phyloP scores from a whole-genome alignment of 1,284 basidiomycete species.

The Wolfiporia cocos region DNA sequence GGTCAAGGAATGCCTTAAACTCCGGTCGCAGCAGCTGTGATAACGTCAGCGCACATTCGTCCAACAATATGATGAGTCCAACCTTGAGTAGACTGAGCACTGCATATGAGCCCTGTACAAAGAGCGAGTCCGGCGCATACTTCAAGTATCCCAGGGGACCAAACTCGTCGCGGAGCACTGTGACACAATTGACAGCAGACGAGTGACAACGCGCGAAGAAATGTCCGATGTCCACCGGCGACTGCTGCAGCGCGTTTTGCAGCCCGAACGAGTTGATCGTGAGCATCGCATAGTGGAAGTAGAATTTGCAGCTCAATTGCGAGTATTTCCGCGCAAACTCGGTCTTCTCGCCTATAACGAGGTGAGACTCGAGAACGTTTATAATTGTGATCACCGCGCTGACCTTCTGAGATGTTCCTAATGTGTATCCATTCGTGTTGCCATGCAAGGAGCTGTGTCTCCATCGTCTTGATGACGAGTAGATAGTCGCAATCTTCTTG shows the following conservation, averaged over 20 bases:
- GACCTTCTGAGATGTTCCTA: constrained; percentile 13
- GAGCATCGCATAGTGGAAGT: constrained; percentile 80
- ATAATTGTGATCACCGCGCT: constrained; percentile 4
- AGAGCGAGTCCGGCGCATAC: constrained; percentile 89
- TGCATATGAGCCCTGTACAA: constrained; percentile 87
- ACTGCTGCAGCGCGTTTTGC: constrained; percentile 84
- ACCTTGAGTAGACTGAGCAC: constrained; percentile 87
- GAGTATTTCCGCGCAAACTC: constrained; percentile 38
- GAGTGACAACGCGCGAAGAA: constrained; percentile 84
- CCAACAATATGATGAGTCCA: constrained; percentile 7
- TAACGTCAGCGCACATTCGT: not conserved
- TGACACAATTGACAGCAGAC: constrained; percentile 65
- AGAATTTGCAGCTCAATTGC: constrained; percentile 60
- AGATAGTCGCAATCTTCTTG: constrained; percentile 87
- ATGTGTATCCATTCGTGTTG: constrained; percentile 50
- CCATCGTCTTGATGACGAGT: constrained; percentile 77
- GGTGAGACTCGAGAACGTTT: not conserved
- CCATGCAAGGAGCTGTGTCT: constrained; percentile 74
- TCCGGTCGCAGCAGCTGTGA: constrained; percentile 73
- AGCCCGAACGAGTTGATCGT: constrained; percentile 93
- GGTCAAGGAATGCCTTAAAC: constrained; percentile 71
- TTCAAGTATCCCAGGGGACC: constrained; percentile 73
- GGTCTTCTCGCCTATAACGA: constrained; percentile 1
- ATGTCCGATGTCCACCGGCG: constrained; percentile 71
- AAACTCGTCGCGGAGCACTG: constrained; percentile 70